A percentile compares a stretch with the other conserved stretches of the same genome.
Evolutionary conservation across 1,284 basidiomycete species (phyloP).

Genomic region (Phylloporus sp.): DNA sequence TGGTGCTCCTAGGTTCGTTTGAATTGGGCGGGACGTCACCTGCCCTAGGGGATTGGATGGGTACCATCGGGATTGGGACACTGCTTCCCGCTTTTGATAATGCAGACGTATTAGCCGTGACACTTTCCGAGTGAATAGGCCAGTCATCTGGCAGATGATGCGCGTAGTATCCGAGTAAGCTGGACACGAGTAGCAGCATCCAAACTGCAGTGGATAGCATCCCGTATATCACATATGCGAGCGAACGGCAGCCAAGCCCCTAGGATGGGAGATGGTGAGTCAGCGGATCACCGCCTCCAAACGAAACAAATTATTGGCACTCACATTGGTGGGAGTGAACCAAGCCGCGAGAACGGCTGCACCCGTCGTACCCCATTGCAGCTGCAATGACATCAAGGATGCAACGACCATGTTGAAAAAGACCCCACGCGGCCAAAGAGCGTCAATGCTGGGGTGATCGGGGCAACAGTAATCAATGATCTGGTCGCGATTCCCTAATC

Average conservation of each 20-base stretch:
- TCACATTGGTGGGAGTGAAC: slow-evolving; percentile 42
- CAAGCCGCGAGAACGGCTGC: slow-evolving; percentile 40
- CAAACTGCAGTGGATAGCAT: slow-evolving; percentile 41
- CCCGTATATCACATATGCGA: slow-evolving; percentile 44
- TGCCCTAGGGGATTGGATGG: neutral
- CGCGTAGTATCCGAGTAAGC: slow-evolving; percentile 40
- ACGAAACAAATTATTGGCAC: slow-evolving; percentile 9
- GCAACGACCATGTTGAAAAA: slow-evolving; percentile 40
- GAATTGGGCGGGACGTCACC: neutral
- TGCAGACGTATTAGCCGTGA: neutral
- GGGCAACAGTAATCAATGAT: slow-evolving; percentile 32
- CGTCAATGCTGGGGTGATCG: neutral
- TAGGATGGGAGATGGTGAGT: slow-evolving; percentile 1
- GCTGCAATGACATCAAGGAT: slow-evolving; percentile 35
- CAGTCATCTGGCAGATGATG: slow-evolving; percentile 3
- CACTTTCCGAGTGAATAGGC: neutral
- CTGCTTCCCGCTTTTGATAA: neutral
- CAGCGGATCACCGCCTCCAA: neutral
- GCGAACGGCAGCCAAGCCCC: slow-evolving; percentile 45
- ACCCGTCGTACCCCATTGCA: slow-evolving; percentile 47
- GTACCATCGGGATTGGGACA: neutral
- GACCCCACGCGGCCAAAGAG: slow-evolving; percentile 35
- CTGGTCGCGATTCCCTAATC: slow-evolving; percentile 32
- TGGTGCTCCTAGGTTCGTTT: neutral
- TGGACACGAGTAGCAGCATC: slow-evolving; percentile 42